Percentiles rank a stretch among this genome's conserved stretches.
phyloP scores from a whole-genome alignment of 441 rosid genomes.

The Euphorbia celastroides region DNA sequence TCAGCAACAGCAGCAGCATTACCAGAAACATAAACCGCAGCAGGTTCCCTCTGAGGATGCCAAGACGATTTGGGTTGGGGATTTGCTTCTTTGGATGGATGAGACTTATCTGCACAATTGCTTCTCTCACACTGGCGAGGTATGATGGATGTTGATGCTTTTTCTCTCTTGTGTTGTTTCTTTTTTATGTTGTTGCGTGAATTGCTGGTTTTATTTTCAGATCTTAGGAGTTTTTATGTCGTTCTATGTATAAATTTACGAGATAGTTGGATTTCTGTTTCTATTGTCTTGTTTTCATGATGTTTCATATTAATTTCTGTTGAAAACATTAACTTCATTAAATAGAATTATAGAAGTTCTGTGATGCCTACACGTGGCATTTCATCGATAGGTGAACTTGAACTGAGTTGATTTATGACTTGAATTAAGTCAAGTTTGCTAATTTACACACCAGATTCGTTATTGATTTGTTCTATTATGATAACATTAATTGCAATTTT shows the following conservation, averaged over 20 bases:
- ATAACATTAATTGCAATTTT: not conserved
- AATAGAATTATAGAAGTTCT: no score
- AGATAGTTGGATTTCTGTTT: not conserved
- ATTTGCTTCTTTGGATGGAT: conserved; percentile 97
- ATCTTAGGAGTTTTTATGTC: not conserved
- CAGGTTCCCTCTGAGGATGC: conserved; percentile 52
- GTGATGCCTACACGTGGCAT: not conserved
- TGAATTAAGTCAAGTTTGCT: not conserved
- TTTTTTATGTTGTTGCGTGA: not conserved
- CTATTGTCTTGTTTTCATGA: not conserved
- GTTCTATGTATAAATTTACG: not conserved
- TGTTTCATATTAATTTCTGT: not conserved
- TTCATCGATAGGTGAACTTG: no score
- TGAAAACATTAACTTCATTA: not conserved
- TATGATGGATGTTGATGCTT: conserved; percentile 12
- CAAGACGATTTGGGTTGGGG: conserved; percentile 86
- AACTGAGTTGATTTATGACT: not conserved
- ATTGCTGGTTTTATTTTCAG: not conserved
- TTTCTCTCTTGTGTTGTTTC: not conserved
- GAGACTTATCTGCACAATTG: conserved; percentile 76
- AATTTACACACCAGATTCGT: no score
- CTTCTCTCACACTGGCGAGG: conserved; percentile 78
- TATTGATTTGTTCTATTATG: not conserved
- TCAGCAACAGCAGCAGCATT: conserved; percentile 41
- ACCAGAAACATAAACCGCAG: conserved; percentile 37